Conservation (phyloP, 1,284 basidiomycete species). For the Anthracocystis panici-leucophaei region DNA sequence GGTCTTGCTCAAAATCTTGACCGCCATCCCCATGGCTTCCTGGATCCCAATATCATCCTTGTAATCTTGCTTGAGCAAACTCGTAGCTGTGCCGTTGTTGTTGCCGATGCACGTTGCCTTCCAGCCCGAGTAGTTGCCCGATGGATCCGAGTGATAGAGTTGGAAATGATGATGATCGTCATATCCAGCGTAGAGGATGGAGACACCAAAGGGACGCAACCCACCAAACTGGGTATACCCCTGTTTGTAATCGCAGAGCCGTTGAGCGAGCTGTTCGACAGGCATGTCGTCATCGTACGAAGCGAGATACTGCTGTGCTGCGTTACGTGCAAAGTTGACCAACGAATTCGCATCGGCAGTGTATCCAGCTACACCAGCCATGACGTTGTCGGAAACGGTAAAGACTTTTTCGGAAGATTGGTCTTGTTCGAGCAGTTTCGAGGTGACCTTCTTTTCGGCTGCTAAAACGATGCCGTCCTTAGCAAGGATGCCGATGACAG, state of each 20-base stretch:
- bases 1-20: conserved; percentile 98
- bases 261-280: conserved; percentile 92
- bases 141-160: conserved; percentile 97
- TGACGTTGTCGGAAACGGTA: conserved; percentile 81
- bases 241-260: conserved; percentile 96
- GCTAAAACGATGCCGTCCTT: conserved; percentile 92
- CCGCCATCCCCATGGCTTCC: conserved; percentile 85
- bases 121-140: conserved; percentile 98
- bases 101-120: conserved; percentile 98
- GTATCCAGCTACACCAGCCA: conserved; percentile 93
- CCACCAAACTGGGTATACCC: conserved; percentile 98
- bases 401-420: conserved; percentile 96
- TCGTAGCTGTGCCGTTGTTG: conserved; percentile 94
- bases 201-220: conserved; percentile 97
- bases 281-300: conserved; percentile 97
- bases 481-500: conserved; percentile 92
- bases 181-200: conserved; percentile 93
- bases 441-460: conserved; percentile 99
- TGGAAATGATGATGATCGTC: conserved; percentile 97
- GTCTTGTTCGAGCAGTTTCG: conserved; percentile 94
- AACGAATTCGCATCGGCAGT: conserved; percentile 98
- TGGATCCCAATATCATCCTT: conserved; percentile 83
- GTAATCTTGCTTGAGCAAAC: conserved; percentile 96
- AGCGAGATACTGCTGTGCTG: conserved; percentile 87
- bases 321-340: conserved; percentile 91